Evolutionary conservation across 345 rosid species (phyloP).

Genomic region (Salix udensis): DNA sequence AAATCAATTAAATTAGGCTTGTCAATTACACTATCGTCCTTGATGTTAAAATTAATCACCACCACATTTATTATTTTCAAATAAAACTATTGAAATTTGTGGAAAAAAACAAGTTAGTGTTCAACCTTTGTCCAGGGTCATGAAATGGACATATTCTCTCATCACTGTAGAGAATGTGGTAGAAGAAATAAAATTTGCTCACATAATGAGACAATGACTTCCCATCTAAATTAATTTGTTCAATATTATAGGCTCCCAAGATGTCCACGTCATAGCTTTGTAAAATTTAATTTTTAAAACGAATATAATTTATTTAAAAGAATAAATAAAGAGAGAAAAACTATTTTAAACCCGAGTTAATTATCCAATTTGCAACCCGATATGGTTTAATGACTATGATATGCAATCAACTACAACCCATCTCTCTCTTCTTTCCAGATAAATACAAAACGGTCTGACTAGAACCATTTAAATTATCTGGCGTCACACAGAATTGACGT

Average conservation of each 20-base stretch:
- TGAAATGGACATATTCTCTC: background rate
- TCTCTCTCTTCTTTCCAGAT: background rate
- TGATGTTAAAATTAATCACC: background rate
- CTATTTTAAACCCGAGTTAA: too few relatives aligned
- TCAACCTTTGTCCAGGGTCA: background rate
- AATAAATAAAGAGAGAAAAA: too few relatives aligned
- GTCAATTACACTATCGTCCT: too few relatives aligned
- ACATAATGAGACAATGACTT: background rate
- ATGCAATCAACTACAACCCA: background rate
- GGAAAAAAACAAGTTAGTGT: background rate
- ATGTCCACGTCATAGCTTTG: background rate
- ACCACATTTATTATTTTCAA: background rate
- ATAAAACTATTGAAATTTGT: background rate
- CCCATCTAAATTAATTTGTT: background rate
- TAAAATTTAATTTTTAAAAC: too few relatives aligned
- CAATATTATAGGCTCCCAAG: background rate
- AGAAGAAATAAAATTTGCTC: background rate
- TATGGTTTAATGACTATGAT: too few relatives aligned
- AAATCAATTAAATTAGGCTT: too few relatives aligned
- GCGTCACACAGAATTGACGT: constrained; percentile 47
- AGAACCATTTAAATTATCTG: constrained; percentile 34
- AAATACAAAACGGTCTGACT: constrained; percentile 28
- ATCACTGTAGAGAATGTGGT: background rate
- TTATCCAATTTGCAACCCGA: too few relatives aligned
- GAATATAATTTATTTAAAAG: too few relatives aligned